Conservation (phyloP, 2,329 filamentous ascomycete genomes). For the Cordyceps fumosorosea region DNA sequence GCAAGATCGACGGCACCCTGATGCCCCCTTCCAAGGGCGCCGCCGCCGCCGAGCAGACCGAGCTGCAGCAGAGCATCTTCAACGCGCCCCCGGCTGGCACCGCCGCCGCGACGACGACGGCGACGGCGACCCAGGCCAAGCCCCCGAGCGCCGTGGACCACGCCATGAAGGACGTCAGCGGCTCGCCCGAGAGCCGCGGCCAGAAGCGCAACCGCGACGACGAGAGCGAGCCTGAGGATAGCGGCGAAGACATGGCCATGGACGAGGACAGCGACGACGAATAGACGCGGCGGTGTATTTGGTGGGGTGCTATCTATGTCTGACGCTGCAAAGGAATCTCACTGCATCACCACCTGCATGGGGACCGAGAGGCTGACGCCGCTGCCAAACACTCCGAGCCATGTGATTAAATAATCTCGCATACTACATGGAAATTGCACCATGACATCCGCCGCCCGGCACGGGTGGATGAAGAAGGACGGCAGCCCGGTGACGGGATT, state of each 20-base stretch:
- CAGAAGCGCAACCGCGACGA: conserved; percentile 68
- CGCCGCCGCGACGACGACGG: conserved; percentile 17
- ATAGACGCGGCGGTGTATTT: conserved; percentile 24
- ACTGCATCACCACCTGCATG: conserved; percentile 52
- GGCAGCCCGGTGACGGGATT: conserved; percentile 76
- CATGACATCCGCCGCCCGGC: conserved; percentile 79
- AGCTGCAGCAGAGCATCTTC: conserved; percentile 75
- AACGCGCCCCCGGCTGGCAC: conserved; percentile 54
- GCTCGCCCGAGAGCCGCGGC: conserved; percentile 47
- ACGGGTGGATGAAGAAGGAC: conserved; percentile 89
- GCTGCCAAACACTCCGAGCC: conserved; percentile 81
- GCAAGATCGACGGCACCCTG: conserved; percentile 89
- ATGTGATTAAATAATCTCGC: conserved; percentile 73
- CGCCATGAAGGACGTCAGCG: conserved; percentile 43
- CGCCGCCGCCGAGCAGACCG: conserved; percentile 58
- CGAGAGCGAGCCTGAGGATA: conserved; percentile 53
- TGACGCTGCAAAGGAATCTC: conserved; percentile 12
- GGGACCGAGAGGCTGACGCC: conserved; percentile 75
- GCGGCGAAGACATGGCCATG: conserved; percentile 62
- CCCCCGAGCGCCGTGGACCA: conserved; percentile 41
- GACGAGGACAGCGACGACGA: conserved; percentile 71
- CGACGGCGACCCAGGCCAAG: conserved; percentile 26
- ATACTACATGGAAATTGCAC: conserved; percentile 53
- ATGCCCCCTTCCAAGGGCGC: conserved; percentile 54
- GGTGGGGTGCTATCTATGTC: neutral